Evolutionary conservation across 202 grass and related monocot species (phyloP).

Genomic region (Panicum virgatum): DNA sequence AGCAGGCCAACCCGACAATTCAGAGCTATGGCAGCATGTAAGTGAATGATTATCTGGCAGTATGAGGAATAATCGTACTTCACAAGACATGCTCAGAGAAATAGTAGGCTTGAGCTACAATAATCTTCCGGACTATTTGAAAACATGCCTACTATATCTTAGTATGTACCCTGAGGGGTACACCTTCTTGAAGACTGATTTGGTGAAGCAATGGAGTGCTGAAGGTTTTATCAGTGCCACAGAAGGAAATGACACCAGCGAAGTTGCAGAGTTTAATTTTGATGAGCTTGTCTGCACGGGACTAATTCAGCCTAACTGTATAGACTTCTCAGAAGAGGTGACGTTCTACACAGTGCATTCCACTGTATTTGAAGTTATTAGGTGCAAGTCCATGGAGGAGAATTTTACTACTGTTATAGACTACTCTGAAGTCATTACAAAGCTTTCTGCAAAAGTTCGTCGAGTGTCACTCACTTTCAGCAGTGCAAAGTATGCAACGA

Average conservation of each 20-base stretch:
- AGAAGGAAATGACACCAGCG: neutral
- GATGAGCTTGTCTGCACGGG: neutral
- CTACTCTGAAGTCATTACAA: neutral
- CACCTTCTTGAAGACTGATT: neutral
- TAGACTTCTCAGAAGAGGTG: neutral
- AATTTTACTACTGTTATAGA: conserved; percentile 14
- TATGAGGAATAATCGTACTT: neutral
- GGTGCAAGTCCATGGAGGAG: neutral
- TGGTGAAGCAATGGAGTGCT: conserved; percentile 20
- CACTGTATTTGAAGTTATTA: conserved; percentile 12
- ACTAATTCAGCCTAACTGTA: neutral
- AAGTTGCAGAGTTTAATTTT: neutral
- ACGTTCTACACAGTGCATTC: conserved; percentile 22
- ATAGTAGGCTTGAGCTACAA: conserved; percentile 3
- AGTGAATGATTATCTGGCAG: neutral
- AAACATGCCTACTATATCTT: conserved; percentile 24
- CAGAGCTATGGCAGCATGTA: neutral
- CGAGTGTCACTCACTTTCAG: conserved; percentile 18
- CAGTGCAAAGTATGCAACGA: conserved; percentile 6
- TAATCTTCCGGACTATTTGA: neutral
- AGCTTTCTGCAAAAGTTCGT: neutral
- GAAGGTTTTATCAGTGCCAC: neutral
- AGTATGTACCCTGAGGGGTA: conserved; percentile 29
- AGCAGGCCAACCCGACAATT: neutral
- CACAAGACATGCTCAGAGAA: neutral